phyloP scores from a whole-genome alignment of 2,329 filamentous ascomycete genomes.

The Fusarium decemcellulare region DNA sequence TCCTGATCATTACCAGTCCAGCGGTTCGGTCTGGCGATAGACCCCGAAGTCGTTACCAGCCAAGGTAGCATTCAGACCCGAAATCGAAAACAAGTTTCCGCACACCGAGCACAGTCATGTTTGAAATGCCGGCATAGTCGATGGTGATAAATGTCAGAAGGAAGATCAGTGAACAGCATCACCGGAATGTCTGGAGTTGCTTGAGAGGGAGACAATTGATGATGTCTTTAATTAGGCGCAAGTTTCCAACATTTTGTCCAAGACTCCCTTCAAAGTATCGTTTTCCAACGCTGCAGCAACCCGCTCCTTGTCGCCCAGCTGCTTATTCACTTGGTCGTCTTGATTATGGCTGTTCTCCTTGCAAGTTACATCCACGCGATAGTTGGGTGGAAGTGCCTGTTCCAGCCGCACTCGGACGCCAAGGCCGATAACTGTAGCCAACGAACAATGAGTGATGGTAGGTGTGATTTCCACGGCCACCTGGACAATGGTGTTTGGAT shows the following conservation, averaged over 20 bases:
- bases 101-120: conserved; percentile 1
- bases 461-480: conserved; percentile 94
- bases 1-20: conserved; percentile 18
- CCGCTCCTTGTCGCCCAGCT: conserved; percentile 95
- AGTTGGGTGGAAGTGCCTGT: conserved; percentile 91
- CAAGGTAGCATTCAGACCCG: conserved; percentile 28
- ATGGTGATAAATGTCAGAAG: background rate
- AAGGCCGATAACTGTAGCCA: conserved; percentile 95
- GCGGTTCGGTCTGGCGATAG: conserved; percentile 26
- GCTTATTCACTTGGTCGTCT: conserved; percentile 96
- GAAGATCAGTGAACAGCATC: conserved; percentile 16
- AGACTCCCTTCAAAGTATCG: conserved; percentile 86
- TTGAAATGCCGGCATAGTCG: conserved; percentile 1
- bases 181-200: conserved; percentile 8
- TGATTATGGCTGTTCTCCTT: conserved; percentile 97
- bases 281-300: conserved; percentile 97
- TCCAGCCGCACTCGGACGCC: conserved; percentile 93
- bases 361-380: conserved; percentile 91
- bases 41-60: conserved; percentile 27
- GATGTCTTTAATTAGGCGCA: conserved; percentile 70
- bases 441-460: conserved; percentile 95
- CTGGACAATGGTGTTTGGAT: conserved; percentile 72
- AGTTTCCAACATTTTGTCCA: conserved; percentile 94
- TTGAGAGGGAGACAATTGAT: conserved; percentile 5
- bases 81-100: conserved; percentile 17